Conservation (phyloP, 139 green algal genomes). For the Chlorella sp. region DNA sequence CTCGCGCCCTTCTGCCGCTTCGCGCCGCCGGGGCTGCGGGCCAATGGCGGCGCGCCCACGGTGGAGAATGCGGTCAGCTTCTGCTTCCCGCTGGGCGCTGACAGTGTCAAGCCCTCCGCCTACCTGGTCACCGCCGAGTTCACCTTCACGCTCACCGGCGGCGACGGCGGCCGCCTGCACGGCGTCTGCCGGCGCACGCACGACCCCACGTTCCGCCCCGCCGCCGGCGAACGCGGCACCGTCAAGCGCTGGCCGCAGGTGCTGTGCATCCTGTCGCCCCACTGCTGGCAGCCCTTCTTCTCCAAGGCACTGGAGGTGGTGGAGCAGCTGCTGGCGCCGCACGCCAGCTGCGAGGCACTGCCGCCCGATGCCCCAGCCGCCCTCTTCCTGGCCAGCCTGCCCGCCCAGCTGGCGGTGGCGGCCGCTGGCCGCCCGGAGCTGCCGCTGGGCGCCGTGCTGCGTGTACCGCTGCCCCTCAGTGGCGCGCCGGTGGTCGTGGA, state of each 20-base stretch:
- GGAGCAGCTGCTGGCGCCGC: too few relatives aligned
- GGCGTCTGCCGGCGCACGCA: constrained; percentile 64
- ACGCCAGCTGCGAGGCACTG: too few relatives aligned
- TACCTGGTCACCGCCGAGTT: constrained; percentile 68
- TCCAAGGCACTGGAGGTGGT: too few relatives aligned
- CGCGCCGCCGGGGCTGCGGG: constrained; percentile 5
- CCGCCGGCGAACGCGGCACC: background rate
- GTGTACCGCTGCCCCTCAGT: constrained; percentile 30
- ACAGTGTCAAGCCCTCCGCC: constrained; percentile 60
- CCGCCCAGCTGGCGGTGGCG: too few relatives aligned
- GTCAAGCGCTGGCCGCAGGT: constrained; percentile 68
- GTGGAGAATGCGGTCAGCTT: constrained; percentile 52
- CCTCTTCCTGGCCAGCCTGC: too few relatives aligned
- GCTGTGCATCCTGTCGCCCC: constrained; percentile 69
- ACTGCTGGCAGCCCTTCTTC: constrained; percentile 70
- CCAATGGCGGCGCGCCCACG: constrained; percentile 8
- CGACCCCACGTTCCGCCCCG: constrained; percentile 20
- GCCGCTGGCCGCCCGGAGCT: too few relatives aligned
- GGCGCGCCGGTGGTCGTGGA: constrained; percentile 10
- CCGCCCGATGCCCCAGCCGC: too few relatives aligned
- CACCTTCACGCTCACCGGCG: constrained; percentile 68
- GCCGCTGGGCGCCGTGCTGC: too few relatives aligned
- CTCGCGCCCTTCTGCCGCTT: constrained; percentile 39
- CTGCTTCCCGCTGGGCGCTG: constrained; percentile 68
- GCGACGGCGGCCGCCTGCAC: constrained; percentile 61